Conservation (phyloP, 768 basidiomycete genomes). For the Tulasnella sp. region DNA sequence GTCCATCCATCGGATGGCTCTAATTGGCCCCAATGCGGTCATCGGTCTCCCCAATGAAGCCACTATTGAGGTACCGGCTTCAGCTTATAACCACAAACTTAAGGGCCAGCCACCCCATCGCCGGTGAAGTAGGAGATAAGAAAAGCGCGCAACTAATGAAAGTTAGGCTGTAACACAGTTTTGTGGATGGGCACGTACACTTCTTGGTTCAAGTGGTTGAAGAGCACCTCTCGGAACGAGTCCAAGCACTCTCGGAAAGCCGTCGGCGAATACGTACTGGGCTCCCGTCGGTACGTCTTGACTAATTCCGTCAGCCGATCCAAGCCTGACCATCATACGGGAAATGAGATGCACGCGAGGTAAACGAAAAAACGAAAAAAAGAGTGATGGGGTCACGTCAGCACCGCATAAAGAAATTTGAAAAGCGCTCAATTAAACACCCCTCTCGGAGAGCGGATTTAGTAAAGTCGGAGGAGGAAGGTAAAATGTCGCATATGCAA, state of each 20-base stretch:
- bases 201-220: slow-evolving; percentile 35
- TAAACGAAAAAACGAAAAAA: not conserved
- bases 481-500: too few relatives aligned
- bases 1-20: not conserved
- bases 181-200: slow-evolving; percentile 15
- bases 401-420: too few relatives aligned
- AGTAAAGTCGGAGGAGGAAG: too few relatives aligned
- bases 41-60: not conserved
- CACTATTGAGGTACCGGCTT: not conserved
- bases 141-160: not conserved
- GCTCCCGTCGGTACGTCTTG: slow-evolving; percentile 13
- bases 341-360: not conserved
- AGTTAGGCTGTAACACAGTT: not conserved
- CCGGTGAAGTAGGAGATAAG: not conserved
- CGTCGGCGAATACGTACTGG: slow-evolving; percentile 31
- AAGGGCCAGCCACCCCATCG: not conserved
- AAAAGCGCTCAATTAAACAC: too few relatives aligned
- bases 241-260: slow-evolving; percentile 31
- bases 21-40: not conserved
- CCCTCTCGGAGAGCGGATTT: too few relatives aligned
- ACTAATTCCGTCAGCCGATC: slow-evolving; percentile 30
- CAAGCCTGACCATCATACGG: slow-evolving; percentile 14
- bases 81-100: not conserved
- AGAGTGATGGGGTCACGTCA: not conserved
- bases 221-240: slow-evolving; percentile 35